Evolutionary conservation across 306 rosid genomes (phyloP).

Genomic region (Fagus crenata): DNA sequence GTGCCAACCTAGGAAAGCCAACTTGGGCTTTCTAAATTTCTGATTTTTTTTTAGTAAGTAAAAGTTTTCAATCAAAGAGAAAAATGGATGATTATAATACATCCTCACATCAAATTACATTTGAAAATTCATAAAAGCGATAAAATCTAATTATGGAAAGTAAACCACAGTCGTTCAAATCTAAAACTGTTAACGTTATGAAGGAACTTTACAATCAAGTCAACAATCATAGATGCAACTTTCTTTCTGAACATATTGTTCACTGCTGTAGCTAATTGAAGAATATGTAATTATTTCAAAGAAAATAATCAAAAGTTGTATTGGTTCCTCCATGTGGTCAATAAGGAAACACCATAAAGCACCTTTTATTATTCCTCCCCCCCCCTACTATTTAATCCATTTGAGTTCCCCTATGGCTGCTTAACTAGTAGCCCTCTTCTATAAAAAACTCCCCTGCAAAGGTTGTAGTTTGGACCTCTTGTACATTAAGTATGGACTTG

Average conservation of each 20-base stretch:
- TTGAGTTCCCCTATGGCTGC: background rate
- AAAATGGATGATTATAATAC: too few species aligned
- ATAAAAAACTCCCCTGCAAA: background rate
- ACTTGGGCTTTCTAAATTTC: background rate
- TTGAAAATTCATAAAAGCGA: too few species aligned
- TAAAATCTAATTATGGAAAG: background rate
- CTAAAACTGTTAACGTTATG: background rate
- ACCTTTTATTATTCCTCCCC: background rate
- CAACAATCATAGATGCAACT: background rate
- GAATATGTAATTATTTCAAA: background rate
- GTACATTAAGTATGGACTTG: background rate
- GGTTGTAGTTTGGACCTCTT: background rate
- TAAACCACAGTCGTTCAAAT: background rate
- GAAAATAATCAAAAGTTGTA: background rate
- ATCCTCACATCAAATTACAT: too few species aligned
- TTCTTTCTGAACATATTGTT: background rate
- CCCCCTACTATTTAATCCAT: background rate
- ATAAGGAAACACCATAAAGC: background rate
- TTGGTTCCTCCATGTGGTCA: background rate
- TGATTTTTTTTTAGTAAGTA: too few species aligned
- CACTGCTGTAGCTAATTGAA: background rate
- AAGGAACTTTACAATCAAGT: background rate
- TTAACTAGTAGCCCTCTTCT: background rate
- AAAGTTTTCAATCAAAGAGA: too few species aligned
- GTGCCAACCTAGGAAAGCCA: background rate